These are phyloP conservation scores for Akanthomyces dipterigenus DNA, from an alignment of 2,329 filamentous ascomycete species.

Conservation along the genomic window DNA sequence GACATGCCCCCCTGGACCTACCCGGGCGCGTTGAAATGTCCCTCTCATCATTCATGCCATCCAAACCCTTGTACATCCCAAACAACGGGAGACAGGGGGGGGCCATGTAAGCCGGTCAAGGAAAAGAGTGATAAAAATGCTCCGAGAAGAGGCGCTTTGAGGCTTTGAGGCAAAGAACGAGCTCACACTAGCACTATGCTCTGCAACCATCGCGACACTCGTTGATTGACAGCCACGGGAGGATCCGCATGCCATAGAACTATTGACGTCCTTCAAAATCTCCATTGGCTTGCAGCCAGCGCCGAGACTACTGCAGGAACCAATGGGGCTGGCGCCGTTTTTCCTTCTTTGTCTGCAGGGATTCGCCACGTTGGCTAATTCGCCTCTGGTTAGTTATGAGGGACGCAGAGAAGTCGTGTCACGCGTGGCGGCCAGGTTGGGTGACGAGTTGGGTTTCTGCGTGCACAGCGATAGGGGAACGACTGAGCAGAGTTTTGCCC, in stretches of 20 bases:
- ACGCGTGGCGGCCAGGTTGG: neutral
- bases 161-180: no score
- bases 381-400: neutral
- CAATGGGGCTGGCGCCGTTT: neutral
- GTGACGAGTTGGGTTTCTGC: no score
- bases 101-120: neutral
- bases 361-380: neutral
- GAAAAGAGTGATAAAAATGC: neutral
- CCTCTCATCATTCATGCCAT: neutral
- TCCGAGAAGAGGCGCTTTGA: neutral
- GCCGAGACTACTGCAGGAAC: slow-evolving; percentile 8
- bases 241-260: neutral
- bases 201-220: neutral
- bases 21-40: no score
- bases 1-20: neutral
- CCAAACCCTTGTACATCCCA: neutral
- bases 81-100: slow-evolving; percentile 4
- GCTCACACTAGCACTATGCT: no score
- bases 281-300: neutral
- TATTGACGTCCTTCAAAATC: neutral
- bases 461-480: neutral
- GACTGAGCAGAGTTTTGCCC: neutral
- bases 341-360: no score
- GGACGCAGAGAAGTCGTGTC: neutral
- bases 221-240: neutral